These are phyloP conservation scores for Tulasnella sp. DNA, from an alignment of 768 basidiomycete species.

Conservation along the genomic window DNA sequence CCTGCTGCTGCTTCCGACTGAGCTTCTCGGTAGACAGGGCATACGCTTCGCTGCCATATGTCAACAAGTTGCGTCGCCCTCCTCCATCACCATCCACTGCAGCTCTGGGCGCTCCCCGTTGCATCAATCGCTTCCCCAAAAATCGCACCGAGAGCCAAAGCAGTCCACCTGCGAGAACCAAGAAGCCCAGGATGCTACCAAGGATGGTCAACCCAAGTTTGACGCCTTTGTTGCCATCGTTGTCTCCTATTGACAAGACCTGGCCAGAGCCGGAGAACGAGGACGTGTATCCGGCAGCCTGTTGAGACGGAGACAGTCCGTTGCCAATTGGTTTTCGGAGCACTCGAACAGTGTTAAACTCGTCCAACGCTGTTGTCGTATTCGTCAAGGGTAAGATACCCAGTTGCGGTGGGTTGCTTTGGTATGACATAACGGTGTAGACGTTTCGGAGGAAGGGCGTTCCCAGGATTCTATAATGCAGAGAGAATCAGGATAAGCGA, in stretches of 20 bases:
- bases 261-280: slow-evolving; percentile 11
- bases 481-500: not conserved
- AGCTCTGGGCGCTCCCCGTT: too few species aligned
- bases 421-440: slow-evolving; percentile 68
- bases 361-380: slow-evolving; percentile 45
- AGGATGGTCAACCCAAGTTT: slow-evolving; percentile 55
- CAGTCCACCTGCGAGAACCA: slow-evolving; percentile 42
- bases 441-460: slow-evolving; percentile 67
- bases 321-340: slow-evolving; percentile 43
- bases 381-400: slow-evolving; percentile 59
- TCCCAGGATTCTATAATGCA: slow-evolving; percentile 51
- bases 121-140: not conserved
- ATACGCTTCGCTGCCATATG: not conserved
- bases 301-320: not conserved
- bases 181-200: slow-evolving; percentile 47
- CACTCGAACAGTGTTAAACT: slow-evolving; percentile 62
- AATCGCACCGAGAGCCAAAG: slow-evolving; percentile 32
- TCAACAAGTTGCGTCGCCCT: not conserved
- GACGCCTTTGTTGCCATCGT: slow-evolving; percentile 31
- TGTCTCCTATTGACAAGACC: not conserved
- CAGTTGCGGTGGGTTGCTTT: slow-evolving; percentile 39
- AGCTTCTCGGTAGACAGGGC: not conserved
- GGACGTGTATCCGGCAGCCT: slow-evolving; percentile 1
- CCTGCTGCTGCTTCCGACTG: not conserved
- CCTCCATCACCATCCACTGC: slow-evolving; percentile 2